Percentiles rank a stretch among this genome's conserved stretches.
Conservation (phyloP, 2,329 filamentous ascomycete species). For the Thielaviopsis musarum region DNA sequence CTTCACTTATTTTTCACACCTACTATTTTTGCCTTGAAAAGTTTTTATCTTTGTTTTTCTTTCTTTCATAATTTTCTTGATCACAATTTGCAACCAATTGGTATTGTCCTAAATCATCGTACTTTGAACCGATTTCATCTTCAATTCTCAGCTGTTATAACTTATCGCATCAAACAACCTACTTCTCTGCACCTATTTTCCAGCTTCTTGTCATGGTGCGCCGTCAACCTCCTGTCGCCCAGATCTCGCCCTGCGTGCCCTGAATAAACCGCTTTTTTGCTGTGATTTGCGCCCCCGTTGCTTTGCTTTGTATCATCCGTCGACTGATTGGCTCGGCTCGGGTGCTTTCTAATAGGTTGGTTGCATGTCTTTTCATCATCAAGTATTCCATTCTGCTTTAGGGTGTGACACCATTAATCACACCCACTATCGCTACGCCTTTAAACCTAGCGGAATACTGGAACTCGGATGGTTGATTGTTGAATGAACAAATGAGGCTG, state of each 20-base stretch:
- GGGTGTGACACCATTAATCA: neutral
- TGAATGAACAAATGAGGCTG: neutral
- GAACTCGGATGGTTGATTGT: neutral
- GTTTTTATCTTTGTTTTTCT: neutral
- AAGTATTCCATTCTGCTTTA: neutral
- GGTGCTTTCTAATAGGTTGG: neutral
- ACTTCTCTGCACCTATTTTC: neutral
- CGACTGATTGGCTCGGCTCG: neutral
- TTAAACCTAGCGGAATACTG: neutral
- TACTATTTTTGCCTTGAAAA: neutral
- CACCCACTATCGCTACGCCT: neutral
- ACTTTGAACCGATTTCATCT: too few species aligned
- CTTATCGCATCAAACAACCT: neutral
- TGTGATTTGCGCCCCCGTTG: neutral
- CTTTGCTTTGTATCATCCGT: neutral
- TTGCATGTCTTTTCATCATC: neutral
- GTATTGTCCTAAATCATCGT: too few species aligned
- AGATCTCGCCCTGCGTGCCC: neutral
- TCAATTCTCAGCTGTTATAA: too few species aligned
- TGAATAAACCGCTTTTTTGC: neutral
- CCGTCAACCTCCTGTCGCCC: neutral
- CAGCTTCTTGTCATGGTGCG: neutral
- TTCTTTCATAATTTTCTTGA: neutral
- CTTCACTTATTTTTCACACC: neutral
- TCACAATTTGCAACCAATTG: neutral